Base-by-base conservation (phyloP, 495 filamentous ascomycete species). In the Mycothermus thermophilus region DNA sequence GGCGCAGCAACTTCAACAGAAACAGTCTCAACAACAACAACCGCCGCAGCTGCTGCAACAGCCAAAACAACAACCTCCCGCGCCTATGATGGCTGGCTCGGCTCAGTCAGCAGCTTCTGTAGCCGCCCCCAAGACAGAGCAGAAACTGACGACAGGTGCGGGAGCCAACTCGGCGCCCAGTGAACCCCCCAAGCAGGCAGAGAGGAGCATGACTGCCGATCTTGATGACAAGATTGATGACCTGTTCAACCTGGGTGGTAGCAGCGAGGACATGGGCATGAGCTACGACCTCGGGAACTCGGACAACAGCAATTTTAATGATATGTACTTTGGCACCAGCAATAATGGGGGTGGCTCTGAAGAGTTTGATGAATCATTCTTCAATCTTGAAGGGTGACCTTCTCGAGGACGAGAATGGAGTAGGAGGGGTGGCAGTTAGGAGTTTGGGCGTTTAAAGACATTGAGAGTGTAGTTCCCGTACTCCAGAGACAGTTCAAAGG, bases 221-320 rank as follows among this genome's bases (percentile, higher is more conserved):
- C 35, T 39, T 8, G 55, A 59, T 19, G 42, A 47, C 9, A 58
- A 52, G 34, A 52, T 62, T 24, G 56, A 61, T 14, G 55, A 55
- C 25, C 37, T 63, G 11, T 65, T 63, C 32, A 56, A 58, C 33
- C 35, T 62, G 2, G 53, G 50, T 8, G 37, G 46, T 14, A 38
- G 29, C 1, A 41, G 47, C 30, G 55, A 57, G 24, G 59, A 51
- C 44, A 59, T 63, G 42, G 48, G 43, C 13, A 30, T 51, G 27
- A 43, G 46, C 31, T 57, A 58, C 34, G 61, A 59, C 35, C 27
- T 63, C 1, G 54, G 41, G 19, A 29, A 35, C 19, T 51, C 47
- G 1, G 54, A 59, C 30, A 55, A 55, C 24, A 61, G 50, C 38
- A 58, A 55, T 13, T 64, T 66, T 34, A 57, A 63, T 27, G 55